Conservation (phyloP, 805 yeast genomes). For the Metschnikowia vanudenii region DNA sequence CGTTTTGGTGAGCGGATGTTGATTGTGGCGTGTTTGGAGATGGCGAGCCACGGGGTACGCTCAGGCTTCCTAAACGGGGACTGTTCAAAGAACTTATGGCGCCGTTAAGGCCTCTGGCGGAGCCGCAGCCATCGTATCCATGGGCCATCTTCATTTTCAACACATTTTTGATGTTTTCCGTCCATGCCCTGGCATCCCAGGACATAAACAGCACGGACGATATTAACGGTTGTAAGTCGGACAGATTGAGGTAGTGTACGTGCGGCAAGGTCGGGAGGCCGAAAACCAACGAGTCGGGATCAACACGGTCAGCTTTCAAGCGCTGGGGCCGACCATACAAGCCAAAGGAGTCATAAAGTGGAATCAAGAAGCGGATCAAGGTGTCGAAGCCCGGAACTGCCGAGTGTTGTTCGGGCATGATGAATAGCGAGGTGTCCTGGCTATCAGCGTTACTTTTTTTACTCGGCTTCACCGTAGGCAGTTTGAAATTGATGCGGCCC, state of each 20-base stretch:
- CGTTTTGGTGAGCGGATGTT: not conserved
- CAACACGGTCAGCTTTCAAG: constrained; percentile 42
- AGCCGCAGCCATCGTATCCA: constrained; percentile 76
- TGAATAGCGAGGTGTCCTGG: constrained; percentile 42
- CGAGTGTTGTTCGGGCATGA: constrained; percentile 46
- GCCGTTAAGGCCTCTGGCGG: constrained; percentile 54
- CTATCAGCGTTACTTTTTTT: constrained; percentile 30
- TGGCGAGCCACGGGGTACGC: constrained; percentile 3
- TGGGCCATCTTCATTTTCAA: constrained; percentile 36
- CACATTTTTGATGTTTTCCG: constrained; percentile 27
- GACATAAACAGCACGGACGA: constrained; percentile 26
- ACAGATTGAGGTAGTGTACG: constrained; percentile 41
- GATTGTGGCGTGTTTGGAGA: not conserved
- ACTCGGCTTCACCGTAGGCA: constrained; percentile 38
- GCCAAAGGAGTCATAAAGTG: constrained; percentile 43
- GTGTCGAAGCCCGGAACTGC: constrained; percentile 51
- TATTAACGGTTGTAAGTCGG: constrained; percentile 28
- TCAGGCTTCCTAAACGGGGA: constrained; percentile 24
- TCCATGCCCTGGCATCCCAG: constrained; percentile 42
- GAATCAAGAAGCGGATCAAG: constrained; percentile 42
- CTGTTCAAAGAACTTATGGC: constrained; percentile 54
- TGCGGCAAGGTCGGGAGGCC: constrained; percentile 47
- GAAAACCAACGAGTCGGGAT: constrained; percentile 43
- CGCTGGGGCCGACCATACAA: constrained; percentile 46
- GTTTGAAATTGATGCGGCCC: constrained; percentile 65